A percentile compares a stretch with the other conserved stretches of the same genome.
These are phyloP conservation scores for Candida namnaoensis DNA, from an alignment of 805 yeast genomes.

Conservation along the genomic window DNA sequence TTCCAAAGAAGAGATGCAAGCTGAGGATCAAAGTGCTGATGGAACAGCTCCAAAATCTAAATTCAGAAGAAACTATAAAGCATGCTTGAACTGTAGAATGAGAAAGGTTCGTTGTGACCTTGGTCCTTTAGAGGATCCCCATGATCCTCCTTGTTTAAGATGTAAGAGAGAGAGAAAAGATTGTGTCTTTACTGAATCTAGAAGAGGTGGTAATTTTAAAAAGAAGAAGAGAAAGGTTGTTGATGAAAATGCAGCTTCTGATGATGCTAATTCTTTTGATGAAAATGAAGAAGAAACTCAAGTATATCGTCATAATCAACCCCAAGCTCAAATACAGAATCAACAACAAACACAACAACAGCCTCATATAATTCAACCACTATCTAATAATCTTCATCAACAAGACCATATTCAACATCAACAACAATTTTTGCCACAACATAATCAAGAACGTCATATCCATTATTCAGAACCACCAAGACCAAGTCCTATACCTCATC, in stretches of 20 bases:
- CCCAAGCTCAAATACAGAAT: not conserved
- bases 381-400: no score
- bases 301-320: no score
- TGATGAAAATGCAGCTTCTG: not conserved
- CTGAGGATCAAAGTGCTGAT: not conserved
- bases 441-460: no score
- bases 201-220: slow-evolving; percentile 37
- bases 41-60: slow-evolving; percentile 5
- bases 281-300: slow-evolving; percentile 4
- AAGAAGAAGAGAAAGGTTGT: not conserved
- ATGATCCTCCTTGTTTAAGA: slow-evolving; percentile 76
- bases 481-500: no score
- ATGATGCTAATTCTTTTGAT: not conserved
- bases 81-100: slow-evolving; percentile 79
- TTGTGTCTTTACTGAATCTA: slow-evolving; percentile 61
- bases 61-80: slow-evolving; percentile 64
- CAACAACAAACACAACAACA: not conserved
- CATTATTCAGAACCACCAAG: no score
- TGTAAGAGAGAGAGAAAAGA: slow-evolving; percentile 77
- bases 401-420: no score
- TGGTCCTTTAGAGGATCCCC: slow-evolving; percentile 66
- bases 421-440: no score
- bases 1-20: not conserved
- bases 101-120: slow-evolving; percentile 83
- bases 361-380: no score